Conservation (phyloP, 1,284 basidiomycete species). For the Apiotrichum gracile region DNA sequence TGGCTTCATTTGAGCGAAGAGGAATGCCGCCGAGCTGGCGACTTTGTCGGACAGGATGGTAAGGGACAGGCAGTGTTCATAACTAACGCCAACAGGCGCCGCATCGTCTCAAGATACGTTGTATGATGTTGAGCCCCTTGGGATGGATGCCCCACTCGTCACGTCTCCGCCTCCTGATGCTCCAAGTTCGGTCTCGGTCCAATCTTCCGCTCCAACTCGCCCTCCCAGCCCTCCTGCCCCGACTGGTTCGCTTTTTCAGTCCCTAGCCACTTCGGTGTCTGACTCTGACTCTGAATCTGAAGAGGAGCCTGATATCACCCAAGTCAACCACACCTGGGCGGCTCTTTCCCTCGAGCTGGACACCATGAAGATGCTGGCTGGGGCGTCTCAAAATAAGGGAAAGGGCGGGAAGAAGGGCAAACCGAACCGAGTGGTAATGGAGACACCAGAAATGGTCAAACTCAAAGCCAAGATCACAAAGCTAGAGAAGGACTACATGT, state of each 20-base stretch:
- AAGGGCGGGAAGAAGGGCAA: constrained; percentile 32
- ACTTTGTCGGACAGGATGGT: constrained; percentile 15
- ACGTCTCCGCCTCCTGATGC: neutral
- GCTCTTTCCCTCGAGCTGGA: constrained; percentile 54
- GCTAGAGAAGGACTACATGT: constrained; percentile 66
- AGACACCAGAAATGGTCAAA: constrained; percentile 47
- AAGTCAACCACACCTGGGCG: constrained; percentile 38
- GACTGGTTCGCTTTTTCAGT: constrained; percentile 27
- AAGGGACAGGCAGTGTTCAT: neutral
- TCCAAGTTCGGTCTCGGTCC: neutral
- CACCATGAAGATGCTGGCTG: constrained; percentile 19
- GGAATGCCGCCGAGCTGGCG: constrained; percentile 51
- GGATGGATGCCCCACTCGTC: neutral
- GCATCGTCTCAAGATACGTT: constrained; percentile 2
- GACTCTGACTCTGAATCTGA: constrained; percentile 26
- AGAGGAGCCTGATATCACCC: constrained; percentile 57
- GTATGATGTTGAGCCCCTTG: neutral
- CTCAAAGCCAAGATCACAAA: constrained; percentile 56
- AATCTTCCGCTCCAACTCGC: neutral
- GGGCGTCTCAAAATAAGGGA: constrained; percentile 24
- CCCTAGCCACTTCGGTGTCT: constrained; percentile 15
- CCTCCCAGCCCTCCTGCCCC: neutral
- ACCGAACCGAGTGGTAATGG: constrained; percentile 32
- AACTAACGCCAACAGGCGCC: neutral
- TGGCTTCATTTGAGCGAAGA: constrained; percentile 62